phyloP scores from a whole-genome alignment of 352 stramenopile genomes.

The Thraustochytrium striatum region DNA sequence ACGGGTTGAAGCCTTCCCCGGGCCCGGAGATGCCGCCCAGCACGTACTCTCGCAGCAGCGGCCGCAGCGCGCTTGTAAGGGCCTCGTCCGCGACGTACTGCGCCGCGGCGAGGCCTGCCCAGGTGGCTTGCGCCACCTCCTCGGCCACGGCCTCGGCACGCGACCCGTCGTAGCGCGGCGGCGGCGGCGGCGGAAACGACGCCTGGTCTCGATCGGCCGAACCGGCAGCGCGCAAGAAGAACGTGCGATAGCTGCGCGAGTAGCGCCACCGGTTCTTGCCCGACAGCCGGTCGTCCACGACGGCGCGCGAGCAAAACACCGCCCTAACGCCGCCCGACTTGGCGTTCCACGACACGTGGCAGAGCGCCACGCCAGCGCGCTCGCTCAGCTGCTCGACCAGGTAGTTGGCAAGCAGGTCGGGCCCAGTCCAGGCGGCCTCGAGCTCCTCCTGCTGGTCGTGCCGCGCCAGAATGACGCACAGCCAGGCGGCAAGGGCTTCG shows the following conservation, averaged over 20 bases:
- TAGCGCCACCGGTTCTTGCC: conserved; percentile 11
- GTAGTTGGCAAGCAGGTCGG: not conserved
- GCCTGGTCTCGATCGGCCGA: no score
- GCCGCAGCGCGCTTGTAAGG: not conserved
- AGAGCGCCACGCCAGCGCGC: conserved; percentile 14
- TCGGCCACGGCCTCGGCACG: not conserved
- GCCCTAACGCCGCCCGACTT: not conserved
- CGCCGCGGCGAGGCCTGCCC: not conserved
- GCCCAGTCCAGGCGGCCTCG: not conserved
- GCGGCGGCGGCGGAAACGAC: not conserved
- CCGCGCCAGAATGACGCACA: not conserved
- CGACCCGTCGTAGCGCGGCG: not conserved
- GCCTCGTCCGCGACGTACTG: conserved; percentile 19
- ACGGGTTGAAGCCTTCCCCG: conserved; percentile 11
- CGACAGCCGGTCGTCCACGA: conserved; percentile 16
- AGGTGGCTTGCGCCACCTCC: not conserved
- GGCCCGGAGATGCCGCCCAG: not conserved
- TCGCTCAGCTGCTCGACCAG: conserved; percentile 3
- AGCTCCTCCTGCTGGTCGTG: not conserved
- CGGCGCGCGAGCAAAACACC: not conserved
- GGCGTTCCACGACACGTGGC: conserved; percentile 13
- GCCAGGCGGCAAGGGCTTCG: not conserved
- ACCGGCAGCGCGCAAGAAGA: not conserved
- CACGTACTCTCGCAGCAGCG: not conserved
- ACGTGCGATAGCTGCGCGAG: conserved; percentile 18